Evolutionary conservation across 2,329 filamentous ascomycete genomes (phyloP), one percentile per base, ranked within the genome.

Genomic region (Mycosphaerelloides madeirae): DNA sequence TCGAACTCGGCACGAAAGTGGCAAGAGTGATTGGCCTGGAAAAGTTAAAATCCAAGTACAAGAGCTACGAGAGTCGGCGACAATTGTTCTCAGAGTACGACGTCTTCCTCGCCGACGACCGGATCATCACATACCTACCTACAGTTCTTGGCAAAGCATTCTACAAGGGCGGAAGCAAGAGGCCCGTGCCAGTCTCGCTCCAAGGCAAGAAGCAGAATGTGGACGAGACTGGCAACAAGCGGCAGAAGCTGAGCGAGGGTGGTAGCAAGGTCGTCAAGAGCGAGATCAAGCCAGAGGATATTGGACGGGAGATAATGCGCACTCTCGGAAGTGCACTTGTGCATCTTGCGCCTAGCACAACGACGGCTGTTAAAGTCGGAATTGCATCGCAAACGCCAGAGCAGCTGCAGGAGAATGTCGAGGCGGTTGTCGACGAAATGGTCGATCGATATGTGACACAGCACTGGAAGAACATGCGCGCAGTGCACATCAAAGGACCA

Each of bases 31-130:
- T 97, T 59, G 88, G 89, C 58, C 72, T 90, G 55, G 77, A 78
- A 59, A 95, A 97, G 68, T 75, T 98, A 58, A 91, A 91, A 71
- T 78, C 83, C 57, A 91, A 93, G 72, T 96, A 85, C 77, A 83
- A 85, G 73, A 80, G 85, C 49, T 98, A 87, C 69, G 93, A 98
- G 72, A 81, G 81, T 41, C 83, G 87, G 68, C 78, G 93, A 53
- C 87, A 93, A 67, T 78, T 98, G 29, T 79, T 84, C 51, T 74
- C 81, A 34, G 87, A 95, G 67, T 88, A 96, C 68, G 93, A 97
- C 65, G 73, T 97, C 44, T 97, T 98, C 72, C 77, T 98, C 45
- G 91, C 86, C 41, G 93, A 98, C 65, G 87, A 95, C 62, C 78
- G 93, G 38, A 85, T 98, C 43, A 71, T 82, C 50, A 79, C 77